Percentiles rank a stretch among this genome's conserved stretches.
These are phyloP conservation scores for Hypomyces rosellus DNA, from an alignment of 2,329 filamentous ascomycete genomes.

Conservation along the genomic window DNA sequence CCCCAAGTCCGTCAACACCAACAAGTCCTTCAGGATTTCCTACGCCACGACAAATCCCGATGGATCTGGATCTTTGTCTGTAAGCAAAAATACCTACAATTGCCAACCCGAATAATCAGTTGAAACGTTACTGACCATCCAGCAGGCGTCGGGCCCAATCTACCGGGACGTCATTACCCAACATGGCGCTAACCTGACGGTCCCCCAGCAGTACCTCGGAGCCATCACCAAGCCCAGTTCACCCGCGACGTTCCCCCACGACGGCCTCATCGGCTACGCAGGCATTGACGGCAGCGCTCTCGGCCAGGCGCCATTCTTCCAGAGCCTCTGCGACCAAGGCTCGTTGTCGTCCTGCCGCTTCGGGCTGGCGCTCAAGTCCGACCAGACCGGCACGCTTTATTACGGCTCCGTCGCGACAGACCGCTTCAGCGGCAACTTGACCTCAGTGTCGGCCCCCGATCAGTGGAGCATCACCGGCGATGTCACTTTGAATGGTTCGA, in stretches of 20 bases:
- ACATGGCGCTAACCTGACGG: slow-evolving; percentile 13
- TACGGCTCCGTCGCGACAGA: slow-evolving; percentile 14
- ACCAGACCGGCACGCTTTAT: slow-evolving; percentile 15
- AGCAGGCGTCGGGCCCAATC: slow-evolving; percentile 13
- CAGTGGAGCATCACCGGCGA: slow-evolving; percentile 12
- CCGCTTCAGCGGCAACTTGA: slow-evolving; percentile 10
- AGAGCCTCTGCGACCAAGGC: slow-evolving; percentile 14
- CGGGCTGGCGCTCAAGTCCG: slow-evolving; percentile 14
- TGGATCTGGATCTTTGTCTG: slow-evolving; percentile 12
- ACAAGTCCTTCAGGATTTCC: slow-evolving; percentile 10
- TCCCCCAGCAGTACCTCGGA: slow-evolving; percentile 13
- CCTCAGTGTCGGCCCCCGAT: neutral
- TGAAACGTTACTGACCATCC: neutral
- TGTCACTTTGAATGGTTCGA: slow-evolving; percentile 11
- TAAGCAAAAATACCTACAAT: slow-evolving; percentile 6
- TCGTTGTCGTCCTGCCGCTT: slow-evolving; percentile 16
- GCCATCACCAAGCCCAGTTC: slow-evolving; percentile 10
- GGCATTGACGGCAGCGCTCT: slow-evolving; percentile 8
- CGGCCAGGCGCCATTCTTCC: slow-evolving; percentile 11
- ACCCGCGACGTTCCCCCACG: slow-evolving; percentile 13
- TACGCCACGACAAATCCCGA: slow-evolving; percentile 17
- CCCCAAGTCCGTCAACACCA: slow-evolving; percentile 5
- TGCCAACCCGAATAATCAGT: neutral
- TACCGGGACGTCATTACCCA: slow-evolving; percentile 15
- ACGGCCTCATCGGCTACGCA: slow-evolving; percentile 17